Evolutionary conservation across 75 land plant species (phyloP).

Genomic region (Cunninghamia lanceolata): DNA sequence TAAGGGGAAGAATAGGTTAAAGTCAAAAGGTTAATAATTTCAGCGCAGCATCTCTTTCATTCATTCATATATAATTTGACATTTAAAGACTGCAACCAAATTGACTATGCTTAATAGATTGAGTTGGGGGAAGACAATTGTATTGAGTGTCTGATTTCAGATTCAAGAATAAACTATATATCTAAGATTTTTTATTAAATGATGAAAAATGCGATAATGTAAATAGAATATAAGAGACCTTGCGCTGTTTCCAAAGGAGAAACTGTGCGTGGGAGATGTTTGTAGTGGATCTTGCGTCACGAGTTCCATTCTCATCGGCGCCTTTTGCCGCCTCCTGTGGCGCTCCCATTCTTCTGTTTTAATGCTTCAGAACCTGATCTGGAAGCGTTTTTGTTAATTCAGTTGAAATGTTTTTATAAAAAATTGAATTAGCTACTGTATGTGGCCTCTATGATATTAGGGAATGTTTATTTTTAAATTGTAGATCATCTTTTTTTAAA

Average conservation of each 20-base stretch:
- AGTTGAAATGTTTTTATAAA: no score
- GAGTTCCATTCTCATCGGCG: neutral
- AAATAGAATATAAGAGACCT: neutral
- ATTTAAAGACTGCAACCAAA: neutral
- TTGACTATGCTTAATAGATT: neutral
- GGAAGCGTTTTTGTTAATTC: no score
- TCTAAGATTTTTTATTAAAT: neutral
- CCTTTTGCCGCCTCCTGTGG: neutral
- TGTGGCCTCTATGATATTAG: no score
- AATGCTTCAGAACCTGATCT: no score
- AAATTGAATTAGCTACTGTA: no score
- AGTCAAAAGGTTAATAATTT: no score
- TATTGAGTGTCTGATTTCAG: neutral
- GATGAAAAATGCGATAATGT: neutral
- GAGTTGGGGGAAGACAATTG: neutral
- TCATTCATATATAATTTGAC: neutral
- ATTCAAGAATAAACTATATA: neutral
- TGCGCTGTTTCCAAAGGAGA: constrained; percentile 1
- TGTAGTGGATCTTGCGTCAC: neutral
- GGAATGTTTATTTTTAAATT: no score
- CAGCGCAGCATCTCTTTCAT: neutral
- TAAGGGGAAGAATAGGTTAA: neutral
- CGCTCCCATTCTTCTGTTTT: neutral
- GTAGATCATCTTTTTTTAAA: no score
- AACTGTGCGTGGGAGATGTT: neutral